phyloP scores from a whole-genome alignment of 2,329 filamentous ascomycete genomes.

The Pezicula carpinea region DNA sequence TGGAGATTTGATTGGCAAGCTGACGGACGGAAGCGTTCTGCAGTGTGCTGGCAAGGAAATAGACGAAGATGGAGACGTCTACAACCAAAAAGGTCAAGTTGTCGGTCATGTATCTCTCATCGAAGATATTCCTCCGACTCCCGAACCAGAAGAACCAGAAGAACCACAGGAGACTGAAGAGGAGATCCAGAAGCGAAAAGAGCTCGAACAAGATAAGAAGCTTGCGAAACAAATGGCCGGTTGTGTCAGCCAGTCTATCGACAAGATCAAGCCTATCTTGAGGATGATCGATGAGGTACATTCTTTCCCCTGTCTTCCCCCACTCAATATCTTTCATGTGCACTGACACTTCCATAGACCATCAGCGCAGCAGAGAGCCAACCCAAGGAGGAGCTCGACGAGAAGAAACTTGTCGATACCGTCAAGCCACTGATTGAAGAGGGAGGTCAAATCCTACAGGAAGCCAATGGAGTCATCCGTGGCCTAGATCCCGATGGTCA shows the following conservation, averaged over 20 bases:
- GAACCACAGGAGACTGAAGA: constrained; percentile 52
- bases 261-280: constrained; percentile 79
- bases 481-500: constrained; percentile 85
- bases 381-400: constrained; percentile 82
- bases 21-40: constrained; percentile 62
- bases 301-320: no score
- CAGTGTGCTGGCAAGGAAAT: constrained; percentile 65
- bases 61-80: constrained; percentile 66
- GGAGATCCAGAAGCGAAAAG: constrained; percentile 49
- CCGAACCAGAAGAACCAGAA: constrained; percentile 37
- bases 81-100: constrained; percentile 62
- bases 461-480: constrained; percentile 82
- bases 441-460: constrained; percentile 73
- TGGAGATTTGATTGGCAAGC: constrained; percentile 59
- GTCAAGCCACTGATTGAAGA: constrained; percentile 89
- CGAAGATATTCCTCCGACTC: constrained; percentile 47
- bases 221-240: constrained; percentile 71
- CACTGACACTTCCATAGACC: constrained; percentile 42
- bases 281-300: constrained; percentile 75
- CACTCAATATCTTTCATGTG: no score
- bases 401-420: constrained; percentile 80
- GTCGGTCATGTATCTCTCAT: constrained; percentile 66
- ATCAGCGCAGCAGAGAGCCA: constrained; percentile 77
- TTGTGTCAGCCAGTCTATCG: constrained; percentile 73
- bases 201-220: constrained; percentile 64